Evolutionary conservation across 495 filamentous ascomycete genomes (phyloP).

Genomic region (Xylaria acuta): DNA sequence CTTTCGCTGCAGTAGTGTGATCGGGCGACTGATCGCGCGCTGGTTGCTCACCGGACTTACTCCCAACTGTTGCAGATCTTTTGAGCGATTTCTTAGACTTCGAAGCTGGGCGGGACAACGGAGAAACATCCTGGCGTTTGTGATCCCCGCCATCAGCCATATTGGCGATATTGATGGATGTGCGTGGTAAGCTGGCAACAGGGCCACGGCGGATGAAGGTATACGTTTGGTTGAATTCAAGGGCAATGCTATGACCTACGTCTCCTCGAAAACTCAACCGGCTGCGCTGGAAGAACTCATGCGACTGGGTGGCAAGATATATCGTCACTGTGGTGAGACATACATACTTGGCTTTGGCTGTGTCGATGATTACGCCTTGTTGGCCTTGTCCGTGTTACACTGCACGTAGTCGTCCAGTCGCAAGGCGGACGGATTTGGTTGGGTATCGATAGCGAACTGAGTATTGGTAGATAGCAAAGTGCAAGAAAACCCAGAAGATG

Average conservation of each 20-base stretch:
- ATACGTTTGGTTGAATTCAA: not conserved
- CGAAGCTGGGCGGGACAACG: not conserved
- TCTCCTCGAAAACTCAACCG: conserved; percentile 29
- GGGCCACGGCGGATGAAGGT: conserved; percentile 16
- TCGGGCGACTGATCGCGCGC: not conserved
- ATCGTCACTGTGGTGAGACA: conserved; percentile 32
- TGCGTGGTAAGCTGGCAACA: not conserved
- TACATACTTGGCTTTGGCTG: too few species aligned
- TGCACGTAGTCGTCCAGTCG: conserved; percentile 36
- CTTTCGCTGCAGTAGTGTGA: not conserved
- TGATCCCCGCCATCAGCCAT: conserved; percentile 26
- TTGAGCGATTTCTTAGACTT: conserved; percentile 31
- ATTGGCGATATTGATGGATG: not conserved
- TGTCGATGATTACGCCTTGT: conserved; percentile 15
- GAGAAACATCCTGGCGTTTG: not conserved
- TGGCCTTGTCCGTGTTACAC: conserved; percentile 21
- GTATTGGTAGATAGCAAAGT: conserved; percentile 4
- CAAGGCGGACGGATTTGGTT: conserved; percentile 25
- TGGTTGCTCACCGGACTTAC: conserved; percentile 23
- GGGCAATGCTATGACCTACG: conserved; percentile 11
- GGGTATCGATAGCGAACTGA: conserved; percentile 18
- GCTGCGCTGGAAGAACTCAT: conserved; percentile 12
- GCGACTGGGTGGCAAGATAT: conserved; percentile 19
- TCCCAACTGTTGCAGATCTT: conserved; percentile 30
- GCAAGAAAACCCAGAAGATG: not conserved